These are phyloP conservation scores for Diddensiella caesifluorescens DNA, from an alignment of 805 yeast species.

Conservation along the genomic window DNA sequence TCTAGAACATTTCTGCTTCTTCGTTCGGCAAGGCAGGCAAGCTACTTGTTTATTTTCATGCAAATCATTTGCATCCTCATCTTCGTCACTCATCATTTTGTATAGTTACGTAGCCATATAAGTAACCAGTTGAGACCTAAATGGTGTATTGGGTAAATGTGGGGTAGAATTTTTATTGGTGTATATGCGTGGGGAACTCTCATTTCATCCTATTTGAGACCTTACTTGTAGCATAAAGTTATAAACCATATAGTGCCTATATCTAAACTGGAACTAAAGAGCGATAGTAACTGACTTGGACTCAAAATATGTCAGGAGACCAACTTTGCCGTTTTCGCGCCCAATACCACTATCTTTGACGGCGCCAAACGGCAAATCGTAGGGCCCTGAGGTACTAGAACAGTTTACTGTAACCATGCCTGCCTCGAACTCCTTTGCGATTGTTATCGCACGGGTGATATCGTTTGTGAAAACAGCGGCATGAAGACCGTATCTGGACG, in stretches of 20 bases:
- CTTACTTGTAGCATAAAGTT: too few relatives aligned
- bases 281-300: slow-evolving; percentile 9
- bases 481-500: slow-evolving; percentile 53
- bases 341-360: slow-evolving; percentile 64
- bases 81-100: slow-evolving; percentile 6
- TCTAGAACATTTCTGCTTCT: slow-evolving; percentile 16
- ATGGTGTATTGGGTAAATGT: too few relatives aligned
- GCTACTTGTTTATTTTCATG: slow-evolving; percentile 4
- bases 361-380: slow-evolving; percentile 54
- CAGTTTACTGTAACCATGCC: slow-evolving; percentile 35
- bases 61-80: slow-evolving; percentile 5
- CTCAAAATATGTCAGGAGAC: slow-evolving; percentile 8
- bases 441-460: slow-evolving; percentile 45
- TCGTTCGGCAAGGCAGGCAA: slow-evolving; percentile 13
- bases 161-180: too few relatives aligned
- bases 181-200: too few relatives aligned
- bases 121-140: too few relatives aligned
- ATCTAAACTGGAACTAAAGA: slow-evolving; percentile 1
- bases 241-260: too few relatives aligned
- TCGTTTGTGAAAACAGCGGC: slow-evolving; percentile 53
- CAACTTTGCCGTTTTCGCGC: slow-evolving; percentile 40
- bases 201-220: too few relatives aligned
- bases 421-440: slow-evolving; percentile 53
- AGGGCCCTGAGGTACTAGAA: slow-evolving; percentile 6
- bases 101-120: too few relatives aligned